phyloP scores from a whole-genome alignment of 345 rosid species.

The Arabidopsis suecica region DNA sequence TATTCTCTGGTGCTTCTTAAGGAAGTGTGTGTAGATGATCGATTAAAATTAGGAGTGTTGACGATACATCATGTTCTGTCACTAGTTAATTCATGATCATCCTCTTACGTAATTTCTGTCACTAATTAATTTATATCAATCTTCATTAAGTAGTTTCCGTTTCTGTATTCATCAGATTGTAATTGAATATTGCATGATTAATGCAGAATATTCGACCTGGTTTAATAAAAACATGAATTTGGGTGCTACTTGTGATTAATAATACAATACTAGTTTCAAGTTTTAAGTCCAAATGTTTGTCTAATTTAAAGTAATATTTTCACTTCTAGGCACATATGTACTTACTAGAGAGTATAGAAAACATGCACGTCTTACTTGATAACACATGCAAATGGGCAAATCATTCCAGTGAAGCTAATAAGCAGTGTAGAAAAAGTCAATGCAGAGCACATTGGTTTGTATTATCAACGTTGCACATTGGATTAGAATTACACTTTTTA shows the following conservation, averaged over 20 bases:
- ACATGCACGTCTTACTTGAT: neutral
- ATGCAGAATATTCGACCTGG: neutral
- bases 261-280: neutral
- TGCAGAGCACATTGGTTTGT: neutral
- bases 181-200: neutral
- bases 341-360: neutral
- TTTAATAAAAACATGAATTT: neutral
- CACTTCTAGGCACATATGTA: neutral
- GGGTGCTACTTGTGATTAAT: neutral
- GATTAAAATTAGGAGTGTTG: constrained; percentile 26
- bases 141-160: constrained; percentile 28
- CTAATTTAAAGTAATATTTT: neutral
- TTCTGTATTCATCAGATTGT: neutral
- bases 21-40: constrained; percentile 14
- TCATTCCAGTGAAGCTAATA: neutral
- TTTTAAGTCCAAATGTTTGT: constrained; percentile 3
- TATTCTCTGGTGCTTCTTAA: constrained; percentile 10
- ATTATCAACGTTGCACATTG: neutral
- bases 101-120: constrained; percentile 27
- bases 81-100: neutral
- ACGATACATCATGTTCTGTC: constrained; percentile 21
- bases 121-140: constrained; percentile 3
- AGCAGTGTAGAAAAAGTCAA: neutral
- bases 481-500: too few relatives aligned
- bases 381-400: neutral